Conservation (phyloP, 2,329 filamentous ascomycete species). For the Epichloe scottii region DNA sequence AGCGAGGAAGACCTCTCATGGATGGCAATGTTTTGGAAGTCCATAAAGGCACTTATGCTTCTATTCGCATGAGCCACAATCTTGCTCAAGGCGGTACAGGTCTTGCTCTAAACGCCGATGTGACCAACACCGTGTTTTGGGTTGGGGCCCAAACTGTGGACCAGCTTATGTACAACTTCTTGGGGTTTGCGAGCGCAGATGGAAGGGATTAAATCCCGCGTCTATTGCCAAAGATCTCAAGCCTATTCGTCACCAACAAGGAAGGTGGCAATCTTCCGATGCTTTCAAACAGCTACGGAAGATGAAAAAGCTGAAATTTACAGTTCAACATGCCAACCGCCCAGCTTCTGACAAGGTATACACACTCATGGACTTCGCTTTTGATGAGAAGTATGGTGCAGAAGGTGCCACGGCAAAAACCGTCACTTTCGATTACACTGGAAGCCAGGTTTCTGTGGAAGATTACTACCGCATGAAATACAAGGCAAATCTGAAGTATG, state of each 20-base stretch:
- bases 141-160: slow-evolving; percentile 27
- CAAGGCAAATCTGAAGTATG: slow-evolving; percentile 32
- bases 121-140: slow-evolving; percentile 89
- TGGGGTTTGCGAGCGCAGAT: slow-evolving; percentile 17
- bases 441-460: slow-evolving; percentile 31
- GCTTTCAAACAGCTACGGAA: slow-evolving; percentile 42
- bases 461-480: slow-evolving; percentile 48
- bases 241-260: slow-evolving; percentile 19
- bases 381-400: slow-evolving; percentile 27
- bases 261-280: slow-evolving; percentile 28
- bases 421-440: slow-evolving; percentile 41
- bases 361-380: slow-evolving; percentile 39
- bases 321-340: slow-evolving; percentile 37
- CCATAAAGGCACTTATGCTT: slow-evolving; percentile 81
- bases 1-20: slow-evolving; percentile 42
- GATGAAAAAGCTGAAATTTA: slow-evolving; percentile 43
- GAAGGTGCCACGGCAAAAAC: slow-evolving; percentile 37
- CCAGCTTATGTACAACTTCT: slow-evolving; percentile 23
- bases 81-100: slow-evolving; percentile 38
- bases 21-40: slow-evolving; percentile 51
- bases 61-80: slow-evolving; percentile 60
- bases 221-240: slow-evolving; percentile 19
- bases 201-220: slow-evolving; percentile 14
- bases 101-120: slow-evolving; percentile 77
- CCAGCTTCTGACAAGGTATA: slow-evolving; percentile 34